These are phyloP conservation scores for Ziziphus jujuba DNA, from an alignment of 306 rosid genomes.

Conservation along the genomic window DNA sequence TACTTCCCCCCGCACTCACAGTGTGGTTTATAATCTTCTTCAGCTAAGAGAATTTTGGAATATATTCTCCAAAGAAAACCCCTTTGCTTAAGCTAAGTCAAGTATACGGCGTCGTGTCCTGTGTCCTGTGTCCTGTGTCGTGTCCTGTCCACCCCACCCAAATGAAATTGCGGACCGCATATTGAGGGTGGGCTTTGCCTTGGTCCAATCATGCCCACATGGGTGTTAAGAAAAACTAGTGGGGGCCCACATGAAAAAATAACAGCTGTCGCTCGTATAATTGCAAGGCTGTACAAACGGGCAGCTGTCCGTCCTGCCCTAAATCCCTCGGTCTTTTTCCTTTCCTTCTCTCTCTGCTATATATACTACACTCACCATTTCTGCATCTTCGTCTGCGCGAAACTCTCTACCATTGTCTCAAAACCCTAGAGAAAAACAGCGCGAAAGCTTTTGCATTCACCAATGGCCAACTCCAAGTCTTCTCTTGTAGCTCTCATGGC, in stretches of 20 bases:
- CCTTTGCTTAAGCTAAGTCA: neutral
- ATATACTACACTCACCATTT: constrained; percentile 2
- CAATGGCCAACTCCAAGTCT: constrained; percentile 63
- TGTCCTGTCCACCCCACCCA: too few relatives aligned
- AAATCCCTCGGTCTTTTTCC: constrained; percentile 11
- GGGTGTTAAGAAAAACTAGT: neutral
- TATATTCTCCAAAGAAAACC: neutral
- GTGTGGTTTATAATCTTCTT: too few relatives aligned
- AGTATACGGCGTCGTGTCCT: constrained; percentile 6
- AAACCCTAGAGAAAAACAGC: constrained; percentile 26
- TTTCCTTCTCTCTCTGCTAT: constrained; percentile 26
- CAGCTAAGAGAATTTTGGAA: neutral
- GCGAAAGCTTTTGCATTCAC: neutral
- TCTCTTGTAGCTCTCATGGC: constrained; percentile 43
- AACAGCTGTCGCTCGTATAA: constrained; percentile 52
- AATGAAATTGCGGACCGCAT: neutral
- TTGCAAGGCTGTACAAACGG: constrained; percentile 65
- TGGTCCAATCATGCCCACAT: too few relatives aligned
- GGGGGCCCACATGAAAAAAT: constrained; percentile 11
- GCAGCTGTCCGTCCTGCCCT: constrained; percentile 68
- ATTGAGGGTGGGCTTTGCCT: neutral
- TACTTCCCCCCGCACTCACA: too few relatives aligned
- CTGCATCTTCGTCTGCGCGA: neutral
- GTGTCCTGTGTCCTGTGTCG: too few relatives aligned
- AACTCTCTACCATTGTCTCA: neutral